phyloP scores from a whole-genome alignment of 768 basidiomycete species.

The Russula foetens region DNA sequence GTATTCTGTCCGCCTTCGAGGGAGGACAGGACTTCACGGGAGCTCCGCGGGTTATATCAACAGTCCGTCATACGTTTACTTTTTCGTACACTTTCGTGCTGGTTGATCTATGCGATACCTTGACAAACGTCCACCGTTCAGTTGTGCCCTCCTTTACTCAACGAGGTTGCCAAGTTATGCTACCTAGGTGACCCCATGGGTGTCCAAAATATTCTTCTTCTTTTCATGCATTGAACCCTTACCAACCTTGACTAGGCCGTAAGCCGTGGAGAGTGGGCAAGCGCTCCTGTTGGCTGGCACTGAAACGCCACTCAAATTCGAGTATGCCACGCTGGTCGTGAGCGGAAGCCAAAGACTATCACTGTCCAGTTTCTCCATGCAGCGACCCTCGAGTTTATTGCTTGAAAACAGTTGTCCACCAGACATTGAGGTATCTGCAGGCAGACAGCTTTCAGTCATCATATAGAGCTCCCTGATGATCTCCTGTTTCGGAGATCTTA shows the following conservation, averaged over 20 bases:
- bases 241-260: not conserved
- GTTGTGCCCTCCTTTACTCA: not conserved
- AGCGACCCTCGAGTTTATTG: slow-evolving; percentile 33
- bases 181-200: not conserved
- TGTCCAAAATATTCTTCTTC: not conserved
- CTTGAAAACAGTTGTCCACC: not conserved
- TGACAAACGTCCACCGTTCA: not conserved
- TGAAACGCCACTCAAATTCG: slow-evolving; percentile 20
- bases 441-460: slow-evolving; percentile 43
- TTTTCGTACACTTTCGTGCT: not conserved
- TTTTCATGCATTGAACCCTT: too few species aligned
- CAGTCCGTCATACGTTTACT: not conserved
- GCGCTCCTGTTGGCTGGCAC: slow-evolving; percentile 17
- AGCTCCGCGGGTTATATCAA: not conserved
- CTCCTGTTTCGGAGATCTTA: too few species aligned
- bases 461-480: slow-evolving; percentile 32
- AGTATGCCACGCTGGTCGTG: slow-evolving; percentile 17
- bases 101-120: not conserved
- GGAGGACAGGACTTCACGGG: slow-evolving; percentile 14
- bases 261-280: not conserved
- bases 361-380: slow-evolving; percentile 16
- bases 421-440: slow-evolving; percentile 24
- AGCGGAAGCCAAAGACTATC: slow-evolving; percentile 19
- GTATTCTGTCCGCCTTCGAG: not conserved
- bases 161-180: not conserved